phyloP scores from a whole-genome alignment of 2,329 filamentous ascomycete species.

The Zymoseptoria passerinii region DNA sequence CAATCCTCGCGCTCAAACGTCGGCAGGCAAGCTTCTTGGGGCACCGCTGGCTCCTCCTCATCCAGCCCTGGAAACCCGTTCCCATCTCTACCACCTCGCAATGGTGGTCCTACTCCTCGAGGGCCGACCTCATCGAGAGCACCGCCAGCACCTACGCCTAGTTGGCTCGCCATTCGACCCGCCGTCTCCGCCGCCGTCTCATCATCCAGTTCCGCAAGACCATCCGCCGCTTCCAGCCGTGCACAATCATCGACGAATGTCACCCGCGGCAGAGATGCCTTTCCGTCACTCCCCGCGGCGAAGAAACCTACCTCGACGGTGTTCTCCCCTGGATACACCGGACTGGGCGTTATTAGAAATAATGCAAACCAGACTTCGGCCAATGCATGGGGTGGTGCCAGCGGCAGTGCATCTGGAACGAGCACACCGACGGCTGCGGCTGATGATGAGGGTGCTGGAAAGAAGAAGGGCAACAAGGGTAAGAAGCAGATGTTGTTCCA shows the following conservation, averaged over 20 bases:
- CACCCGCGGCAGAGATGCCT: slow-evolving; percentile 48
- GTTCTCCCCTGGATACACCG: slow-evolving; percentile 43
- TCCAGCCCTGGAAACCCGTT: slow-evolving; percentile 18
- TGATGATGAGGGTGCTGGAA: slow-evolving; percentile 17
- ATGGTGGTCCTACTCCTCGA: slow-evolving; percentile 10
- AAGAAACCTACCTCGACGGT: slow-evolving; percentile 56
- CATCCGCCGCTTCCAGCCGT: slow-evolving; percentile 31
- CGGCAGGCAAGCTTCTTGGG: slow-evolving; percentile 50
- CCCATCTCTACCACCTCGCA: slow-evolving; percentile 20
- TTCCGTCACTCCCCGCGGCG: slow-evolving; percentile 74
- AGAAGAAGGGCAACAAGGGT: slow-evolving; percentile 30
- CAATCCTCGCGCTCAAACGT: slow-evolving; percentile 57
- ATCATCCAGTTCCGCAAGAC: slow-evolving; percentile 22
- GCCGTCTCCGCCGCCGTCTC: slow-evolving; percentile 23
- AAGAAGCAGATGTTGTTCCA: slow-evolving; percentile 45
- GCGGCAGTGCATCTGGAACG: slow-evolving; percentile 18
- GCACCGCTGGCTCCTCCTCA: slow-evolving; percentile 29
- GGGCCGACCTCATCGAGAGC: slow-evolving; percentile 4
- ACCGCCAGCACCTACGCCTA: slow-evolving; percentile 15
- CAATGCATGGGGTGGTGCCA: slow-evolving; percentile 33
- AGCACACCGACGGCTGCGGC: slow-evolving; percentile 15
- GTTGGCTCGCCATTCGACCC: slow-evolving; percentile 27
- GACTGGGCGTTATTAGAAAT: slow-evolving; percentile 37
- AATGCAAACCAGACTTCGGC: slow-evolving; percentile 32
- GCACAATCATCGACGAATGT: slow-evolving; percentile 25